Evolutionary conservation across 768 basidiomycete species (phyloP), one percentile per base, ranked within the genome.

Genomic region (Auriscalpium orientale): DNA sequence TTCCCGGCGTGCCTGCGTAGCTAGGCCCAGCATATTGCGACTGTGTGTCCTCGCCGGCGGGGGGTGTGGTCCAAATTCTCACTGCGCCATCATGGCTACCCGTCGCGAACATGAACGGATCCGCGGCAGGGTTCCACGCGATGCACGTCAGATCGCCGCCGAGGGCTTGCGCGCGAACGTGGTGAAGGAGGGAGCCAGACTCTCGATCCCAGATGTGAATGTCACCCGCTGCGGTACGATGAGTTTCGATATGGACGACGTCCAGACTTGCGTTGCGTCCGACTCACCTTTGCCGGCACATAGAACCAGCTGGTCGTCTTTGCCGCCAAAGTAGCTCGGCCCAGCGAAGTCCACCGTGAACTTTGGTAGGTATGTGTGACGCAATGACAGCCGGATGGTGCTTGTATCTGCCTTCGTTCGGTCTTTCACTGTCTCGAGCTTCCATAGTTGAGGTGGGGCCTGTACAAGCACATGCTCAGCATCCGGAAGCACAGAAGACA

Each of bases 161-260:
- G 34, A 79, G 76, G 13, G 72, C 73, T 64, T 83, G 84, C 33
- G 82, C 78, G 13, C 79, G 81, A 61, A 92, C 77, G 59, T 83
- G 79, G 58, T 89, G 88, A 3, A 92, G 73, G 1, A 89, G 71
- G 8, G 81, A 76, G 6, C 80, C 90, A 11, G 85, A 86, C 70
- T 91, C 88, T 57, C 83, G 81, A 64, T 92, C 90, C 90, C 90
- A 92, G 12, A 91, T 87, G 64, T 89, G 85, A 13, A 92, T 84
- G 63, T 90, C 87, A 4, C 90, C 90, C 58, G 80, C 89, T 90
- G 57, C 28, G 28, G 28, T 7, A 28, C 28, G 28, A 28, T 28
- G 28, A 28, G 28, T 28, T 28, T 2, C 28, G 28, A 28, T 2
- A 28, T 28, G 28, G 7, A 28, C 28, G 28, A 28, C 28, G 28